Percentiles rank a stretch among this genome's conserved stretches.
Conservation (phyloP, 78 protist genomes). For the slime mould (Dictyostelium discoideum) region DNA sequence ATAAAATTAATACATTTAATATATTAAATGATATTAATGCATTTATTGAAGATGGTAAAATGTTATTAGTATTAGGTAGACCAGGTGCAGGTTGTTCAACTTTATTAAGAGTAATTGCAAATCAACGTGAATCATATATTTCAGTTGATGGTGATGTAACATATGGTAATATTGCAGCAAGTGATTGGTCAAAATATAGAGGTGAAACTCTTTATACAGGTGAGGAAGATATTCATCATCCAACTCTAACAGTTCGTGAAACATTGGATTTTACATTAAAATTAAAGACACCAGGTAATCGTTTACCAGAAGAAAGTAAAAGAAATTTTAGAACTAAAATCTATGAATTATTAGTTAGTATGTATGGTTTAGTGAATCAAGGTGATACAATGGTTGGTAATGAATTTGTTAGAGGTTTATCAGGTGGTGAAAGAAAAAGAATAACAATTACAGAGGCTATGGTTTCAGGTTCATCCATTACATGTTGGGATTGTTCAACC, state of each 20-base stretch:
- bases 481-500: conserved; percentile 71
- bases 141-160: conserved; percentile 40
- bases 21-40: conserved; percentile 61
- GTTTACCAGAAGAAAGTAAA: conserved; percentile 72
- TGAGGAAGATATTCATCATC: conserved; percentile 78
- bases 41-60: conserved; percentile 64
- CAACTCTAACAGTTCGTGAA: conserved; percentile 50
- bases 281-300: conserved; percentile 57
- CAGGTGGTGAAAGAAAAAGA: conserved; percentile 80
- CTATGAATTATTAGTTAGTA: conserved; percentile 34
- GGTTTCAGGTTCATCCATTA: conserved; percentile 71
- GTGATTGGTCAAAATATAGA: conserved; percentile 40
- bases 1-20: conserved; percentile 58
- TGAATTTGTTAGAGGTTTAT: conserved; percentile 66
- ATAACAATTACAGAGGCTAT: conserved; percentile 75
- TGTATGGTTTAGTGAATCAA: conserved; percentile 74
- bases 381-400: conserved; percentile 76
- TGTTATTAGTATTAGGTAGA: conserved; percentile 76
- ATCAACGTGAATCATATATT: conserved; percentile 49
- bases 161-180: conserved; percentile 51
- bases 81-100: conserved; percentile 80
- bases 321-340: conserved; percentile 57
- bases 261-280: conserved; percentile 72
- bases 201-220: conserved; percentile 72
- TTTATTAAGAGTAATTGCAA: conserved; percentile 29